phyloP scores from a whole-genome alignment of 2,329 filamentous ascomycete genomes.

The Xylaria sp. region DNA sequence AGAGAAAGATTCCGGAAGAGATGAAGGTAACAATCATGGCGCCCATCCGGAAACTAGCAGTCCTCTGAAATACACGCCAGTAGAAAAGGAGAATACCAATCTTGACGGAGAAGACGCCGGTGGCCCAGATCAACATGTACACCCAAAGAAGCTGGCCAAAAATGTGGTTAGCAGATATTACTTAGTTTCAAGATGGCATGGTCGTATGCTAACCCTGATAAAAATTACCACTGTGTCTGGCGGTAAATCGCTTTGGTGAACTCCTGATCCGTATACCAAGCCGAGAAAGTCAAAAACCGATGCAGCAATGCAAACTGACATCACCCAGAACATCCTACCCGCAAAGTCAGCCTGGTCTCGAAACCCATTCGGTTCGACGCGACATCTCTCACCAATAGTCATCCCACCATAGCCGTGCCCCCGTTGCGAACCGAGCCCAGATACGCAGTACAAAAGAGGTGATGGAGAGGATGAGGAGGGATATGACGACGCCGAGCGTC shows the following conservation, averaged over 20 bases:
- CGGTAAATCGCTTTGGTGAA: conserved; percentile 41
- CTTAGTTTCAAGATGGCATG: background rate
- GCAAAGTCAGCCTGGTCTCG: conserved; percentile 16
- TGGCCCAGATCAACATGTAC: conserved; percentile 46
- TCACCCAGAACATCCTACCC: conserved; percentile 44
- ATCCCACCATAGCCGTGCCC: conserved; percentile 46
- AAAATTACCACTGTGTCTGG: conserved; percentile 37
- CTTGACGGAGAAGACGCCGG: conserved; percentile 45
- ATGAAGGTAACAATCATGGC: conserved; percentile 41
- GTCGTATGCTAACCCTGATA: conserved; percentile 38
- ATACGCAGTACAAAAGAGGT: conserved; percentile 45
- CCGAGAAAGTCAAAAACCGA: conserved; percentile 42
- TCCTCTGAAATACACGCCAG: conserved; percentile 45
- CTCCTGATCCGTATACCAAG: conserved; percentile 42
- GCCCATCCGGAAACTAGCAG: conserved; percentile 39
- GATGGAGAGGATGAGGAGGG: conserved; percentile 42
- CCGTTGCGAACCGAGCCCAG: conserved; percentile 41
- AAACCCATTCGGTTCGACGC: background rate
- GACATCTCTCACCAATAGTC: conserved; percentile 41
- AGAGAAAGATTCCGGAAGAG: conserved; percentile 41
- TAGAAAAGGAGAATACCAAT: conserved; percentile 48
- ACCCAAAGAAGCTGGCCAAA: conserved; percentile 41
- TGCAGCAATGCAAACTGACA: conserved; percentile 43
- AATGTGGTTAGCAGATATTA: background rate
- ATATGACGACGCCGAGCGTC: conserved; percentile 45